These are phyloP conservation scores for Populus alba DNA, from an alignment of 345 rosid genomes.

Conservation along the genomic window DNA sequence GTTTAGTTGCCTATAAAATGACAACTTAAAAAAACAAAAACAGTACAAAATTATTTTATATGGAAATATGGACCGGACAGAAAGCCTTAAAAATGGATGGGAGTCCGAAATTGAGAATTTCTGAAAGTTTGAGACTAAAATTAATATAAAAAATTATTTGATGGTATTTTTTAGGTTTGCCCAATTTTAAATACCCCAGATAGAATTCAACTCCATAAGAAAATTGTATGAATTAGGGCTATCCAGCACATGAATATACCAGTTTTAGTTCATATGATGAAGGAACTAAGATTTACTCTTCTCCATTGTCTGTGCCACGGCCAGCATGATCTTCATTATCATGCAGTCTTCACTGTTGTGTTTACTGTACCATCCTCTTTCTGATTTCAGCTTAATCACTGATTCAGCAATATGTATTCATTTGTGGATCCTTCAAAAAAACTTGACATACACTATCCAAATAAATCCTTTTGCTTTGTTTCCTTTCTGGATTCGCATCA, in stretches of 20 bases:
- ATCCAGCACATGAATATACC: neutral
- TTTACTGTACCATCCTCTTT: neutral
- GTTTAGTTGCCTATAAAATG: too few species aligned
- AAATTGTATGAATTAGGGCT: neutral
- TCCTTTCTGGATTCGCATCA: neutral
- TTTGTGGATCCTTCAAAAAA: too few species aligned
- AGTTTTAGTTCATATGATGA: neutral
- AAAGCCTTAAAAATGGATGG: too few species aligned
- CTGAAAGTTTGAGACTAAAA: too few species aligned
- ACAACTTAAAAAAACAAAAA: too few species aligned
- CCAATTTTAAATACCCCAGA: neutral
- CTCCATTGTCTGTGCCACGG: neutral
- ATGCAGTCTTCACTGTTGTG: neutral
- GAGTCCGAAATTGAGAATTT: too few species aligned
- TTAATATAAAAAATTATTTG: too few species aligned
- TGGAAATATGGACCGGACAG: too few species aligned
- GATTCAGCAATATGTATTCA: too few species aligned
- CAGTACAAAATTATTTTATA: too few species aligned
- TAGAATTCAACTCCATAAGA: neutral
- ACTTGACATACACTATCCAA: too few species aligned
- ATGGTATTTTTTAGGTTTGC: too few species aligned
- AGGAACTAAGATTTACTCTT: neutral
- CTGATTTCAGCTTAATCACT: neutral
- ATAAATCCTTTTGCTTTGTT: neutral
- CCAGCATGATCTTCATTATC: neutral